Percentiles rank a stretch among this genome's conserved stretches.
These are phyloP conservation scores for Colletotrichum magnum DNA, from an alignment of 2,329 filamentous ascomycete genomes.

Conservation along the genomic window DNA sequence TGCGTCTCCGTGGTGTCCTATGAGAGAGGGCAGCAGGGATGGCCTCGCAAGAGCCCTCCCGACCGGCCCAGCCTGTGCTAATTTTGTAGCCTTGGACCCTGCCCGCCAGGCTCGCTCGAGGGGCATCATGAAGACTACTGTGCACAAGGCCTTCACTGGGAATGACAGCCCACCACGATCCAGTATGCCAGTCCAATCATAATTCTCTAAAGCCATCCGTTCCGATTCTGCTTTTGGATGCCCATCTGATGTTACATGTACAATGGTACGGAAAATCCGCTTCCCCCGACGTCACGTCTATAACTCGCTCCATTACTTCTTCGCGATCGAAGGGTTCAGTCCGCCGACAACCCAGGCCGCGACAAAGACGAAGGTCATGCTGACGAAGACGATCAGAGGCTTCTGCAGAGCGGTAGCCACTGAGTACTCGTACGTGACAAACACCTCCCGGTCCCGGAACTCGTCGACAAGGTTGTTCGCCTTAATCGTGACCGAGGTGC, in stretches of 20 bases:
- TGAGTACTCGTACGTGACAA: conserved; percentile 91
- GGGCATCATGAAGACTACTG: neutral
- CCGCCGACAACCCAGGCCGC: conserved; percentile 82
- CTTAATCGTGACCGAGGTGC: conserved; percentile 84
- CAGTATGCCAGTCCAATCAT: conserved; percentile 35
- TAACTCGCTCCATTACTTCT: conserved; percentile 49
- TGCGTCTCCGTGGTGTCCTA: conserved; percentile 17
- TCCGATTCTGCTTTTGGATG: conserved; percentile 38
- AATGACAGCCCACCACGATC: neutral
- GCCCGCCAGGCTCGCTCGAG: neutral
- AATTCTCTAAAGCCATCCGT: conserved; percentile 40
- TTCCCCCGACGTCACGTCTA: conserved; percentile 31
- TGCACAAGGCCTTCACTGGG: too few relatives aligned
- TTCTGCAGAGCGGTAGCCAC: conserved; percentile 83
- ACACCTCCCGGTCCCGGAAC: conserved; percentile 83
- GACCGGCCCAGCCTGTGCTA: neutral
- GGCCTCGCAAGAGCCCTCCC: conserved; percentile 12
- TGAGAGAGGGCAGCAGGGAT: conserved; percentile 17
- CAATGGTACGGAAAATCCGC: conserved; percentile 39
- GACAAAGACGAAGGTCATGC: conserved; percentile 80
- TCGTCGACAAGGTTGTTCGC: conserved; percentile 93
- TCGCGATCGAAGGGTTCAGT: conserved; percentile 83
- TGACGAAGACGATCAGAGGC: conserved; percentile 84
- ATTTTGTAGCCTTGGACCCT: neutral
- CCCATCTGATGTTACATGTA: conserved; percentile 43